A percentile compares a stretch with the other conserved stretches of the same genome.
Conservation (phyloP, 2,329 filamentous ascomycete species). For the Emergomyces orientalis region DNA sequence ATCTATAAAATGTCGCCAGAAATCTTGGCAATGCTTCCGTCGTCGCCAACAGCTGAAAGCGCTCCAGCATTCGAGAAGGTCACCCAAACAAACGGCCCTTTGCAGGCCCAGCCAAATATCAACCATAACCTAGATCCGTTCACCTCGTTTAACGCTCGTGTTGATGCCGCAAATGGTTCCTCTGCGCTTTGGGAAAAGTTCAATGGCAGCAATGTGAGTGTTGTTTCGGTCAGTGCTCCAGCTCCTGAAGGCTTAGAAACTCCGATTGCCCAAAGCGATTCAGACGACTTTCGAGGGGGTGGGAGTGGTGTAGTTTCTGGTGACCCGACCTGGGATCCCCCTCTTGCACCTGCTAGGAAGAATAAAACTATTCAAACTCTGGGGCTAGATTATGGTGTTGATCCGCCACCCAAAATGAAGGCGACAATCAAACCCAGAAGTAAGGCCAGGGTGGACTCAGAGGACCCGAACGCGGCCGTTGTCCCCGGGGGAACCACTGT, state of each 20-base stretch:
- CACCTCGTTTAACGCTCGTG: slow-evolving; percentile 26
- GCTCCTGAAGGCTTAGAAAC: slow-evolving; percentile 53
- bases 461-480: slow-evolving; percentile 31
- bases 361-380: slow-evolving; percentile 46
- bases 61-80: slow-evolving; percentile 26
- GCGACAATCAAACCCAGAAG: slow-evolving; percentile 40
- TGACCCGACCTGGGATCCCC: slow-evolving; percentile 34
- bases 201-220: slow-evolving; percentile 38
- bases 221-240: slow-evolving; percentile 27
- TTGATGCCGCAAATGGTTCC: slow-evolving; percentile 27
- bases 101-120: slow-evolving; percentile 31
- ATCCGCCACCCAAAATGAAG: slow-evolving; percentile 57
- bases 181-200: slow-evolving; percentile 42
- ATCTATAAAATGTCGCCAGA: slow-evolving; percentile 71
- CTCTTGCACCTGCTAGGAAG: slow-evolving; percentile 39
- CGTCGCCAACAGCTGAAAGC: slow-evolving; percentile 26
- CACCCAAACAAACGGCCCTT: slow-evolving; percentile 23
- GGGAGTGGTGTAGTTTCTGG: slow-evolving; percentile 18
- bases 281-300: slow-evolving; percentile 31
- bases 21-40: slow-evolving; percentile 44
- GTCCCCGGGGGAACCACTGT: slow-evolving; percentile 24
- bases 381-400: slow-evolving; percentile 43
- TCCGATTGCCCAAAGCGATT: slow-evolving; percentile 44
- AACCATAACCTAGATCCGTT: slow-evolving; percentile 38
- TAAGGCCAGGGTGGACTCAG: slow-evolving; percentile 31